Evolutionary conservation across 441 rosid genomes (phyloP), one percentile per base, ranked within the genome.

Genomic region (Adansonia gregorii): DNA sequence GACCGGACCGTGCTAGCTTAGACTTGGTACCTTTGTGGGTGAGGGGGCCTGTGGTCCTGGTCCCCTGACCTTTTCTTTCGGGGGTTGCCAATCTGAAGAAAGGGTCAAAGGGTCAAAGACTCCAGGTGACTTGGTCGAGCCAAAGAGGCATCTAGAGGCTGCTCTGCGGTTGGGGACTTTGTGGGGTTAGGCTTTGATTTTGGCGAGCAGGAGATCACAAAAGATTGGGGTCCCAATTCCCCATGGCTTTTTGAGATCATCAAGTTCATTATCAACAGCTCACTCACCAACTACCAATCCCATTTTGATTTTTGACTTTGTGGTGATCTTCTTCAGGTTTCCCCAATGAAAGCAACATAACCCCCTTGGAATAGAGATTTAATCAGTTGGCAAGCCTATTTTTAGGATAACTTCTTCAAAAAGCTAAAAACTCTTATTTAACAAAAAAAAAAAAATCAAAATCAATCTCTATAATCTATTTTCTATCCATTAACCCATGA

Each of bases 201-300:
- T 60, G 65, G 14, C 51, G 11, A 27, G 35, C 11, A 15, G 43
- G 43, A 11, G 63, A 66, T 51, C 52, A 19, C 20, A 12, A 70
- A 59, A 66, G 39, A 55, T 9, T 15, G 78, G 80, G 80, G 35
- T 27, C 35, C 35, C 35, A 27, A 27, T 27, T 27, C 10, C 79
- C 81, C 78, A 51, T 74, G 49, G 2, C 12, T 2, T 46, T 8
- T 66, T 70, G 17, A 68, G 67, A 79, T 76, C 78, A 61, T 63
- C 63, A 67, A 27, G 41, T 60, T 70, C 52, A 69, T 48, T 48
- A 76, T 7, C 69, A 72, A 61, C 83, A 71, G 60, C 74, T 76
- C 31, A 60, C 73, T 69, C 63, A 72, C 35, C 35, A 27, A 27
- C 35, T 27, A 27, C 35, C 35, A 27, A 27, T 27, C 3, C 82